Evolutionary conservation across 495 filamentous ascomycete species (phyloP).

Genomic region (Letharia columbiana): DNA sequence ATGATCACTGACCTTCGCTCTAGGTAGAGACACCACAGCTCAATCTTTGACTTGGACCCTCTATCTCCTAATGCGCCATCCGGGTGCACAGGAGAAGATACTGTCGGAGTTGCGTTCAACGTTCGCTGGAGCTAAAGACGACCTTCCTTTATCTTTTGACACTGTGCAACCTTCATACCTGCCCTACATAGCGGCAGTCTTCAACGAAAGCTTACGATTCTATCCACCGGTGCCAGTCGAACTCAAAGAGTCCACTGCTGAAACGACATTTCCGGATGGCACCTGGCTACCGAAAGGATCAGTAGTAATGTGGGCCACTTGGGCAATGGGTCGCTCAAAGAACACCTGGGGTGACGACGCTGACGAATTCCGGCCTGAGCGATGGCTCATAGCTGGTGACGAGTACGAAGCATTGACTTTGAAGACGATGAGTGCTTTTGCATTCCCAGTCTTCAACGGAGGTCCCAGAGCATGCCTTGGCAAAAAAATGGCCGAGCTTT

Average conservation of each 20-base stretch:
- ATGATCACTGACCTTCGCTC: conserved; percentile 15
- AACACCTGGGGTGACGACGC: conserved; percentile 49
- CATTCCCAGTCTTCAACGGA: conserved; percentile 56
- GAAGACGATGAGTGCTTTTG: conserved; percentile 38
- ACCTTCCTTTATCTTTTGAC: conserved; percentile 23
- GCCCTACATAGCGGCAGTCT: conserved; percentile 48
- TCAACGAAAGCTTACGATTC: conserved; percentile 47
- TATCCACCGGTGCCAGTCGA: conserved; percentile 56
- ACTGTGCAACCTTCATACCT: conserved; percentile 36
- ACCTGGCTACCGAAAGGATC: conserved; percentile 44
- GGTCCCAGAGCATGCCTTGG: conserved; percentile 49
- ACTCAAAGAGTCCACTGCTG: conserved; percentile 45
- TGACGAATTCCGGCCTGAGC: conserved; percentile 42
- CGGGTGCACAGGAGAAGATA: conserved; percentile 30
- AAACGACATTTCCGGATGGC: conserved; percentile 47
- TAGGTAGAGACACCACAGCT: conserved; percentile 50
- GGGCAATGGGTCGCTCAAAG: conserved; percentile 51
- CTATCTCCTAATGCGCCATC: conserved; percentile 46
- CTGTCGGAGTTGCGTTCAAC: conserved; percentile 34
- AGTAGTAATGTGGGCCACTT: conserved; percentile 49
- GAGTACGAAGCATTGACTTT: conserved; percentile 24
- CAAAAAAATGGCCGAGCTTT: conserved; percentile 51
- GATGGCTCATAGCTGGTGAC: conserved; percentile 35
- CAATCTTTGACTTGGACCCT: conserved; percentile 54
- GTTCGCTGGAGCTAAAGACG: conserved; percentile 2